Evolutionary conservation across 352 stramenopile genomes (phyloP).

Genomic region (Phytophthora tubulina): DNA sequence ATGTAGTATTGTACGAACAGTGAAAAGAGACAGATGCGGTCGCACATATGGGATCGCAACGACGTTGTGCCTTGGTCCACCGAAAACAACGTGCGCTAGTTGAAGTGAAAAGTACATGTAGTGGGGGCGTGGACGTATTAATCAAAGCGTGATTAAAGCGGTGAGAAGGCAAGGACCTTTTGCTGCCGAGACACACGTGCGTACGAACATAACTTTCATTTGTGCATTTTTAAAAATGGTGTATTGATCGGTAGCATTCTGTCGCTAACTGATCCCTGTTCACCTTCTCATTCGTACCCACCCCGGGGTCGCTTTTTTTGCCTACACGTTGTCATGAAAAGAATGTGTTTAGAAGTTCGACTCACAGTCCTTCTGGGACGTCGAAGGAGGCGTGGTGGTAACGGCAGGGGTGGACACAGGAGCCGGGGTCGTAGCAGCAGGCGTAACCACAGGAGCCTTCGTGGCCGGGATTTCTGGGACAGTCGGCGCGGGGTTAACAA

Average conservation of each 20-base stretch:
- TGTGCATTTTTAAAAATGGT: conserved; percentile 21
- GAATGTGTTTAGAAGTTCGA: conserved; percentile 36
- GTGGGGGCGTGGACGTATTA: too few relatives aligned
- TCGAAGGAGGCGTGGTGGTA: conserved; percentile 25
- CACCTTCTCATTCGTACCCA: conserved; percentile 18
- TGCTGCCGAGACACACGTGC: background rate
- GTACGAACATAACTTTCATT: conserved; percentile 29
- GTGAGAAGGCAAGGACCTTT: background rate
- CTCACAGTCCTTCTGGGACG: conserved; percentile 36
- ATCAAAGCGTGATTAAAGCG: too few relatives aligned
- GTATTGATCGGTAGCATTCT: conserved; percentile 16
- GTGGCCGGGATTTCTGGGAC: conserved; percentile 6
- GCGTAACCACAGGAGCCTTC: conserved; percentile 9
- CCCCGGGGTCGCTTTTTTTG: conserved; percentile 6
- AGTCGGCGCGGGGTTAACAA: conserved; percentile 2
- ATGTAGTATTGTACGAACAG: conserved; percentile 3
- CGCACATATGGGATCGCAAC: conserved; percentile 1
- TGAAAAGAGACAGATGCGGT: conserved; percentile 12
- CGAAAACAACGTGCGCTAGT: conserved; percentile 9
- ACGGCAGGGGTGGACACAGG: conserved; percentile 20
- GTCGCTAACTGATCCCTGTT: conserved; percentile 10
- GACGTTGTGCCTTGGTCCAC: conserved; percentile 2
- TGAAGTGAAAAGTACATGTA: background rate
- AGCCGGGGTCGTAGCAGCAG: conserved; percentile 19
- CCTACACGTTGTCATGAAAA: conserved; percentile 16